Conservation (phyloP, 768 basidiomycete genomes). For the Tricholoma sp. region DNA sequence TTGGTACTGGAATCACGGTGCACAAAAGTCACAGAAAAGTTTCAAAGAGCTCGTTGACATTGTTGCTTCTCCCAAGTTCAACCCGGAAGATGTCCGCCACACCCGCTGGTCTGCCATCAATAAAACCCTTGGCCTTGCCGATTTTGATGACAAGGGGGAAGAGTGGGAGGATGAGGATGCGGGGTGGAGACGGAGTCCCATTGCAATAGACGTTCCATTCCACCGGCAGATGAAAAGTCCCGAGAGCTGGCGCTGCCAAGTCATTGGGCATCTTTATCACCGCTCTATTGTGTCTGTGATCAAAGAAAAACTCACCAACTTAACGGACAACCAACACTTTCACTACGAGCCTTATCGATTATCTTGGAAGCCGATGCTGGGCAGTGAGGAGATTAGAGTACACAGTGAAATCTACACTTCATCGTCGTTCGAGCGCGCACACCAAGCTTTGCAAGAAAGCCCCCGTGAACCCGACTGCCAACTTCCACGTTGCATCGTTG, state of each 20-base stretch:
- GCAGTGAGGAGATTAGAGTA: constrained; percentile 1
- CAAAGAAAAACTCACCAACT: neutral
- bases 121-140: neutral
- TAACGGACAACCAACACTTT: neutral
- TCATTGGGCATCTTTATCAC: constrained; percentile 12
- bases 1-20: constrained; percentile 7
- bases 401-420: constrained; percentile 15
- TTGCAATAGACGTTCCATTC: constrained; percentile 8
- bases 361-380: constrained; percentile 6
- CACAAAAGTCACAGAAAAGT: constrained; percentile 2
- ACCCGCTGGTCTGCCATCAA: constrained; percentile 9
- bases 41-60: constrained; percentile 8
- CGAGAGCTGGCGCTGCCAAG: neutral
- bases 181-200: constrained; percentile 12
- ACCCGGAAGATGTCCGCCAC: constrained; percentile 5
- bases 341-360: constrained; percentile 17
- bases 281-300: constrained; percentile 10
- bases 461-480: constrained; percentile 7
- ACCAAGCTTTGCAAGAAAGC: constrained; percentile 4
- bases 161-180: constrained; percentile 4
- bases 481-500: constrained; percentile 10
- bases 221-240: constrained; percentile 4
- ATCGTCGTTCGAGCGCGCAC: constrained; percentile 7
- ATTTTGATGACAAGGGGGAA: neutral
- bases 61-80: constrained; percentile 1